Percentiles rank a stretch among this genome's conserved stretches.
Conservation (phyloP, 805 yeast species). For the Candida endomychidarum region DNA sequence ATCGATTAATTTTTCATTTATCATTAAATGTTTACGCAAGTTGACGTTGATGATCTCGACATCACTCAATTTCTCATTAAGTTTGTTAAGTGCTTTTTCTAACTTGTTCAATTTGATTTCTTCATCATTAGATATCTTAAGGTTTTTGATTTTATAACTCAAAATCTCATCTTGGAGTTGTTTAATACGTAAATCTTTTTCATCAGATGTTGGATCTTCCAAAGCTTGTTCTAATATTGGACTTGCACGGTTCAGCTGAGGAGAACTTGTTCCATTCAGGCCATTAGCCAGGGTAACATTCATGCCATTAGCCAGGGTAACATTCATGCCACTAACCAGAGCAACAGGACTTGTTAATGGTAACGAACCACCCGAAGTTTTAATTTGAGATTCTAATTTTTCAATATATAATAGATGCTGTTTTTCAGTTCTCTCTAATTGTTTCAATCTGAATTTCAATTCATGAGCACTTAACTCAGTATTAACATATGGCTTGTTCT, state of each 20-base stretch:
- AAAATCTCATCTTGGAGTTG: constrained; percentile 31
- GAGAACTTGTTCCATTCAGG: too few species aligned
- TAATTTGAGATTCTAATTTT: constrained; percentile 43
- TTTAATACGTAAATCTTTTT: constrained; percentile 30
- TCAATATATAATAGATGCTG: constrained; percentile 31
- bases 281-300: too few species aligned
- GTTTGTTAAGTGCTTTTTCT: constrained; percentile 57
- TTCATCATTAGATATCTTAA: constrained; percentile 37
- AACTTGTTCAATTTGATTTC: constrained; percentile 52
- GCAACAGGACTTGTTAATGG: constrained; percentile 9
- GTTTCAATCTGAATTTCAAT: constrained; percentile 39
- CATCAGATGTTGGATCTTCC: too few species aligned
- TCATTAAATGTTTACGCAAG: constrained; percentile 54
- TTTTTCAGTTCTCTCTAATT: constrained; percentile 34
- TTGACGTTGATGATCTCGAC: constrained; percentile 60
- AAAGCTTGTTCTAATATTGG: too few species aligned
- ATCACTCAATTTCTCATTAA: constrained; percentile 59
- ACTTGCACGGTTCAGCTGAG: too few species aligned
- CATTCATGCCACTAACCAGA: not conserved
- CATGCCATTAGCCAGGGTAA: too few species aligned
- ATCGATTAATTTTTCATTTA: constrained; percentile 56
- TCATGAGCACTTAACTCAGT: constrained; percentile 54
- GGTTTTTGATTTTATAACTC: constrained; percentile 28
- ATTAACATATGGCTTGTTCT: constrained; percentile 65
- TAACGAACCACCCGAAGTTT: constrained; percentile 20